Base-by-base conservation (phyloP, 257 asterid genomes). In the Primulina huaijiensis region DNA sequence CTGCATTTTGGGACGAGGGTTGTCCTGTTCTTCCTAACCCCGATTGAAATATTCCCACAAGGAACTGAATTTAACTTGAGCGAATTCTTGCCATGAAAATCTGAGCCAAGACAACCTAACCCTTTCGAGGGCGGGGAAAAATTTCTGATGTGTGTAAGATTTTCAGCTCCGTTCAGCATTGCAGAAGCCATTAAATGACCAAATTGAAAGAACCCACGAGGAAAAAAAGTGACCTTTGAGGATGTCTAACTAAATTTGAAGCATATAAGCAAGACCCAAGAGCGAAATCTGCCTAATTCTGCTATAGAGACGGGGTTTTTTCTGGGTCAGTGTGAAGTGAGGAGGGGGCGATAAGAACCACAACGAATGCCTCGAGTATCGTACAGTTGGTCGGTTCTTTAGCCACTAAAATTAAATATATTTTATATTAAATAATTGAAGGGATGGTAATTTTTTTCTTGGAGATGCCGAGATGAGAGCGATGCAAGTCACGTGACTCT, bases 151-250 rank as follows among this genome's bases (percentile, higher is more conserved):
- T 80, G 84, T 8, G 80, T 29, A 75, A 84, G 78, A 31, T 76
- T 83, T 69, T 84, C 95, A 63, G 87, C 94, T 68, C 89, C 90
- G 60, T 52, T 82, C 63, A 90, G 85, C 89, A 90, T 65, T 67
- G 90, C 72, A 19, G 92, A 85, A 63, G 94, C 90, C 97, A 92
- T 89, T 34, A 67, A 64, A 56, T 17, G 35, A 37, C 17, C 7
- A 10, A 62, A 65, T 67, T 20, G 73, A 6, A 19, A n/a, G 11
- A 50, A 74, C 67, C 56, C 69, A 66, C 10, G 31, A 53, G 60
- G 33, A 23, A 43, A 58, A 29, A 67, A 35, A 16, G 25, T 7
- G 34, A 66, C 52, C 34, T 74, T 62, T 34, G 73, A 31, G 72
- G 68, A 9, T 17, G 35, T 3, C 53, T 8, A 52, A 57, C 53